Percentiles rank a stretch among this genome's conserved stretches.
Conservation (phyloP, 2,329 filamentous ascomycete genomes). For the Juglanconis sp. region DNA sequence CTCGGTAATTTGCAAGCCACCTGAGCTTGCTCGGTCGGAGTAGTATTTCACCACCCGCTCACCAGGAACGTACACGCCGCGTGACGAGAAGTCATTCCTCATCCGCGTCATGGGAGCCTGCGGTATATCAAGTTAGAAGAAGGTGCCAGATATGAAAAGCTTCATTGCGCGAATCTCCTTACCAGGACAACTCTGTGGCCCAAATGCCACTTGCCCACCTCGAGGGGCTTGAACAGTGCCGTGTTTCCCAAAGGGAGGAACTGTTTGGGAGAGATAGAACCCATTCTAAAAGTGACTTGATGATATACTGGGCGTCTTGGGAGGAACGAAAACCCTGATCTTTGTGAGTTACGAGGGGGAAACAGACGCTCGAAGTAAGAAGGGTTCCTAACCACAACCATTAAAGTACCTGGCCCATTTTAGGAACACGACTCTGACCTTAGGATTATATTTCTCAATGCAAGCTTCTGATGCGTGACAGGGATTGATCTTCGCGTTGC, state of each 20-base stretch:
- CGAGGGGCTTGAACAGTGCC: slow-evolving; percentile 32
- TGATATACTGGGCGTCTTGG: not conserved
- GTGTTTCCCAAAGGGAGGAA: slow-evolving; percentile 23
- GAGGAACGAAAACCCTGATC: not conserved
- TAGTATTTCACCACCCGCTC: slow-evolving; percentile 28
- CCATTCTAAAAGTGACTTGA: slow-evolving; percentile 1
- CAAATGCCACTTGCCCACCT: slow-evolving; percentile 30
- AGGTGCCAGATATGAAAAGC: too few relatives aligned
- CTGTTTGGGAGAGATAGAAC: slow-evolving; percentile 1
- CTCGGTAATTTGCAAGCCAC: slow-evolving; percentile 28
- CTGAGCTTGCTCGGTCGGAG: slow-evolving; percentile 30
- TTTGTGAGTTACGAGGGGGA: too few relatives aligned
- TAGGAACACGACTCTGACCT: too few relatives aligned
- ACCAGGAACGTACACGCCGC: slow-evolving; percentile 32
- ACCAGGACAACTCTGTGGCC: slow-evolving; percentile 36
- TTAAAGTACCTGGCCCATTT: too few relatives aligned
- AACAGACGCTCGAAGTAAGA: not conserved
- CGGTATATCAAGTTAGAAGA: not conserved
- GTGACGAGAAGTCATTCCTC: slow-evolving; percentile 29
- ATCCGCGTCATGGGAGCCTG: slow-evolving; percentile 30
- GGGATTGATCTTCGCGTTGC: not conserved
- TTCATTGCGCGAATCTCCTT: slow-evolving; percentile 1
- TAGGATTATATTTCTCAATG: not conserved
- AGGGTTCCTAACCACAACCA: not conserved
- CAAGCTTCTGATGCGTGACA: not conserved